Conservation (phyloP, 257 asterid species). For the Anisodus acutangulus region DNA sequence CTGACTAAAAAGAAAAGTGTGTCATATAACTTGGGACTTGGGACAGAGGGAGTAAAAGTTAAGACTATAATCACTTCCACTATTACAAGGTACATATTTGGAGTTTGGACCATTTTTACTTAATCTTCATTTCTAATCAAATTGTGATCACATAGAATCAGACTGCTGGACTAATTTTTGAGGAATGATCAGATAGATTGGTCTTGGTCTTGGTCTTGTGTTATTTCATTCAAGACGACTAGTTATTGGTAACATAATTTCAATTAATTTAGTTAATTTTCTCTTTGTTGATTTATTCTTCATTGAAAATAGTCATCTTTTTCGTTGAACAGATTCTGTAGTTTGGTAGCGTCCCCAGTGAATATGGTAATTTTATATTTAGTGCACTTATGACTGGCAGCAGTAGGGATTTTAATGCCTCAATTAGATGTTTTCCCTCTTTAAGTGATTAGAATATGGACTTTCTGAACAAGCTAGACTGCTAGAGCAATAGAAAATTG, state of each 20-base stretch:
- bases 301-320: background rate
- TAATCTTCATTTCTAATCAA: background rate
- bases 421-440: background rate
- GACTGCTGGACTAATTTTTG: background rate
- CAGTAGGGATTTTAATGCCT: background rate
- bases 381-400: background rate
- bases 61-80: background rate
- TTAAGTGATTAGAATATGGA: conserved; percentile 2
- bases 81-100: background rate
- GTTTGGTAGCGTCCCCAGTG: conserved; percentile 9
- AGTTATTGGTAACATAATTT: background rate
- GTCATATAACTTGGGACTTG: no score
- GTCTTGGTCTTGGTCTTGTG: background rate
- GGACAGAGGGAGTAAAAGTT: background rate
- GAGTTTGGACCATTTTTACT: background rate
- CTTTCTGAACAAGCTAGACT: background rate
- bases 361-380: background rate
- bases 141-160: background rate
- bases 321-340: background rate
- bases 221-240: background rate
- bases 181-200: conserved; percentile 4
- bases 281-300: background rate
- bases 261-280: background rate
- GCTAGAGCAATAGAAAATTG: background rate
- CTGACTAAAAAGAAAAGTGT: no score